Percentiles rank a stretch among this genome's conserved stretches.
Conservation (phyloP, 2,329 filamentous ascomycete species). For the Onygenales sp. region DNA sequence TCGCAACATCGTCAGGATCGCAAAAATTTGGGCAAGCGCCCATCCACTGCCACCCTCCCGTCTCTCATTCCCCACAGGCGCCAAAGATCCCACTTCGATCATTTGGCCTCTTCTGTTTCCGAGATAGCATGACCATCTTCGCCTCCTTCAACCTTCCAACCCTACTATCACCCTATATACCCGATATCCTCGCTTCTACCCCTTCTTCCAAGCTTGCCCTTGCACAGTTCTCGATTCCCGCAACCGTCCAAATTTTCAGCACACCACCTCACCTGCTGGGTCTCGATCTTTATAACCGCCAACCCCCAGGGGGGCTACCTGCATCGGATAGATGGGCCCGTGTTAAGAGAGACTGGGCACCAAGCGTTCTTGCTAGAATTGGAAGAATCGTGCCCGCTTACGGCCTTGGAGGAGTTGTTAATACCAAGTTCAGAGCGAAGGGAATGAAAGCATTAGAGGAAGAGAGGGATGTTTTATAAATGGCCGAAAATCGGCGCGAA, state of each 20-base stretch:
- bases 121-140: conserved; percentile 84
- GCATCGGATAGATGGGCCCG: conserved; percentile 54
- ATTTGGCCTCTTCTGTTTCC: conserved; percentile 68
- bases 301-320: conserved; percentile 30
- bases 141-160: conserved; percentile 85
- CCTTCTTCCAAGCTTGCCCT: conserved; percentile 44
- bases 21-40: neutral
- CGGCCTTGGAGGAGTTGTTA: conserved; percentile 79
- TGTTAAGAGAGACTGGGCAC: conserved; percentile 65
- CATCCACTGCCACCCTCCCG: conserved; percentile 5
- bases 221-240: conserved; percentile 74
- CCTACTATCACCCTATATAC: conserved; percentile 61
- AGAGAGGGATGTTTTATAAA: neutral
- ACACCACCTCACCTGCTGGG: conserved; percentile 81
- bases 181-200: conserved; percentile 40
- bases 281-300: conserved; percentile 75
- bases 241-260: conserved; percentile 65
- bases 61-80: conserved; percentile 11
- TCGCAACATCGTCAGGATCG: neutral
- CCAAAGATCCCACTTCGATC: conserved; percentile 55
- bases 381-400: conserved; percentile 82
- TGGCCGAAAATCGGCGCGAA: neutral
- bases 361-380: conserved; percentile 66
- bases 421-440: conserved; percentile 57
- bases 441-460: conserved; percentile 56